Percentiles rank a stretch among this genome's conserved stretches.
These are phyloP conservation scores for Monosporascus sp. DNA, from an alignment of 2,329 filamentous ascomycete species.

Conservation along the genomic window DNA sequence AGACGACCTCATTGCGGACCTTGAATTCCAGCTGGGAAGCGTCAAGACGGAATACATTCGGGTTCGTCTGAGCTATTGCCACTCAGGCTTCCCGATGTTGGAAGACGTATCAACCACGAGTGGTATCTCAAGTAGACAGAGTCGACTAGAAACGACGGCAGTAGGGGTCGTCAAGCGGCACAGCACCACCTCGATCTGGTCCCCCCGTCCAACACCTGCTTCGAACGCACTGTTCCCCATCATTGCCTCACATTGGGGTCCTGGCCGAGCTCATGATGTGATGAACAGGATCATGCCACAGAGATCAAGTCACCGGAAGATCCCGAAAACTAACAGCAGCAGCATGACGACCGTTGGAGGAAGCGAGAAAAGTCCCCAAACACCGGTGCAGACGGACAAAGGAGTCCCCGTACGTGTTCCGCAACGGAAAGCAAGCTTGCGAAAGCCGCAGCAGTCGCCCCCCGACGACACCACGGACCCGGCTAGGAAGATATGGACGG, in stretches of 20 bases:
- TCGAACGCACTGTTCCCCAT: slow-evolving; percentile 38
- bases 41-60: slow-evolving; percentile 44
- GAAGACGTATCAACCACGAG: slow-evolving; percentile 14
- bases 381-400: slow-evolving; percentile 1
- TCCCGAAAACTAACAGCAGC: background rate
- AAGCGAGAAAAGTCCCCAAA: background rate
- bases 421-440: slow-evolving; percentile 9
- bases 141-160: slow-evolving; percentile 47
- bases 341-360: background rate
- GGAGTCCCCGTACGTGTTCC: slow-evolving; percentile 9
- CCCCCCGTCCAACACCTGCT: slow-evolving; percentile 33
- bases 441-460: slow-evolving; percentile 1
- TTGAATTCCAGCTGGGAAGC: slow-evolving; percentile 52
- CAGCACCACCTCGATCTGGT: slow-evolving; percentile 47
- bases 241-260: slow-evolving; percentile 45
- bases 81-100: slow-evolving; percentile 47
- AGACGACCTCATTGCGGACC: slow-evolving; percentile 53
- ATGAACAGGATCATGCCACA: slow-evolving; percentile 29
- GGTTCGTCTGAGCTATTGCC: slow-evolving; percentile 48
- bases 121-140: slow-evolving; percentile 37
- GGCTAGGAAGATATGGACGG: slow-evolving; percentile 25
- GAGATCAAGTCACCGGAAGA: slow-evolving; percentile 4
- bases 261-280: slow-evolving; percentile 36
- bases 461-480: slow-evolving; percentile 16
- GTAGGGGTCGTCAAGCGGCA: slow-evolving; percentile 46